Conservation (phyloP, 2,329 filamentous ascomycete species). For the Pseudocercospora vitis region DNA sequence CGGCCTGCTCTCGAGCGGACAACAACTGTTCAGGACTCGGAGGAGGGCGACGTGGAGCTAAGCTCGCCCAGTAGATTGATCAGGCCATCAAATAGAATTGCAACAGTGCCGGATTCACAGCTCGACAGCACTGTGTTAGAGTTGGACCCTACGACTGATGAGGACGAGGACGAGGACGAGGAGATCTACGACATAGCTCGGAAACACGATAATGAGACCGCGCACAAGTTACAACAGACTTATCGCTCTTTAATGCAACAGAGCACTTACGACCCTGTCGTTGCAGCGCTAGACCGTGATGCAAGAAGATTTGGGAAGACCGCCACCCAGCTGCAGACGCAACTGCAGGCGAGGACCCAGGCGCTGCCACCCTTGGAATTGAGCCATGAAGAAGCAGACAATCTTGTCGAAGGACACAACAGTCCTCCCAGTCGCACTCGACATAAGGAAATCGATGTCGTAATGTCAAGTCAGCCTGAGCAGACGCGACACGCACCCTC, state of each 20-base stretch:
- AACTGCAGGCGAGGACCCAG: neutral
- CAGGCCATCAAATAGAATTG: neutral
- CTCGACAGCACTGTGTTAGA: slow-evolving; percentile 1
- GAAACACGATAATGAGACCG: slow-evolving; percentile 6
- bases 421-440: neutral
- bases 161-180: slow-evolving; percentile 9
- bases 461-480: neutral
- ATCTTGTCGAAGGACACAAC: too few relatives aligned
- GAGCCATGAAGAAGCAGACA: too few relatives aligned
- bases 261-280: slow-evolving; percentile 27
- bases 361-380: neutral
- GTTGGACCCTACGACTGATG: slow-evolving; percentile 5
- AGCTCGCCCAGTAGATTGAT: neutral
- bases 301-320: slow-evolving; percentile 21
- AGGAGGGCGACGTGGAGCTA: slow-evolving; percentile 15
- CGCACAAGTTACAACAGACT: neutral
- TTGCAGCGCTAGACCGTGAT: slow-evolving; percentile 23
- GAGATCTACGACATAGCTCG: neutral
- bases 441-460: neutral
- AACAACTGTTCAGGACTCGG: slow-evolving; percentile 21
- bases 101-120: slow-evolving; percentile 14
- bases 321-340: slow-evolving; percentile 18
- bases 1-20: slow-evolving; percentile 6
- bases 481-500: neutral
- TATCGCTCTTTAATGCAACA: slow-evolving; percentile 16